Conservation (phyloP, 1,284 basidiomycete genomes). For the Apiotrichum akiyoshidainum region DNA sequence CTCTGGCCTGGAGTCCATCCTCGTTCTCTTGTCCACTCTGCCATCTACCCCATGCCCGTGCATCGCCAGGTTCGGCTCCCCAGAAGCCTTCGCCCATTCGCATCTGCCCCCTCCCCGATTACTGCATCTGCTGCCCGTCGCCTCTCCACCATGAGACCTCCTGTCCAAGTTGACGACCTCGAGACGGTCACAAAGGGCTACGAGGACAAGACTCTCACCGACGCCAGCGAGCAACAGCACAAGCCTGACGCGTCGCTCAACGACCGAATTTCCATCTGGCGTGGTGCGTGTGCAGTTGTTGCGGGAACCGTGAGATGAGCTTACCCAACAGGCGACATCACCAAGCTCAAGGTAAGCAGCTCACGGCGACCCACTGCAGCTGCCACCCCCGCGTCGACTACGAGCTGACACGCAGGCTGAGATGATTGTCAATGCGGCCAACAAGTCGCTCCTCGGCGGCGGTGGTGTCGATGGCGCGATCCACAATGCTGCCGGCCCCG, state of each 20-base stretch:
- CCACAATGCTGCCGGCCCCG: constrained; percentile 74
- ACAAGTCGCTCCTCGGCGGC: constrained; percentile 69
- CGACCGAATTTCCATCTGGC: constrained; percentile 37
- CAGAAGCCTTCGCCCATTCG: neutral
- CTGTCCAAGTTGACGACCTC: constrained; percentile 23
- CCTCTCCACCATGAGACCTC: constrained; percentile 3
- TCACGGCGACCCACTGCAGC: too few species aligned
- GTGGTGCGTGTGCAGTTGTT: constrained; percentile 23
- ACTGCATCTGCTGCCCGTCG: neutral
- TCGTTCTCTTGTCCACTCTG: too few species aligned
- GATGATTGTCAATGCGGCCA: constrained; percentile 84
- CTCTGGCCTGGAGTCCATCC: too few species aligned
- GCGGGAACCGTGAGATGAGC: too few species aligned
- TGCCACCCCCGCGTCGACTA: too few species aligned
- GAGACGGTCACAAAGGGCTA: constrained; percentile 31
- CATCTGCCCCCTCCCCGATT: neutral
- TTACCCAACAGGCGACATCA: constrained; percentile 40
- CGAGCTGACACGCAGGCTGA: constrained; percentile 54
- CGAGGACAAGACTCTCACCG: neutral
- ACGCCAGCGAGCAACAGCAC: neutral
- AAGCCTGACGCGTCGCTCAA: constrained; percentile 25
- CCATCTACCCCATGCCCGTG: neutral
- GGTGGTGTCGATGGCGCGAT: constrained; percentile 53
- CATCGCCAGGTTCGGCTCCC: neutral
- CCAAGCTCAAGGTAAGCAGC: constrained; percentile 42